A percentile compares a stretch with the other conserved stretches of the same genome.
phyloP scores from a whole-genome alignment of 306 rosid genomes.

The Fragaria ananassa region DNA sequence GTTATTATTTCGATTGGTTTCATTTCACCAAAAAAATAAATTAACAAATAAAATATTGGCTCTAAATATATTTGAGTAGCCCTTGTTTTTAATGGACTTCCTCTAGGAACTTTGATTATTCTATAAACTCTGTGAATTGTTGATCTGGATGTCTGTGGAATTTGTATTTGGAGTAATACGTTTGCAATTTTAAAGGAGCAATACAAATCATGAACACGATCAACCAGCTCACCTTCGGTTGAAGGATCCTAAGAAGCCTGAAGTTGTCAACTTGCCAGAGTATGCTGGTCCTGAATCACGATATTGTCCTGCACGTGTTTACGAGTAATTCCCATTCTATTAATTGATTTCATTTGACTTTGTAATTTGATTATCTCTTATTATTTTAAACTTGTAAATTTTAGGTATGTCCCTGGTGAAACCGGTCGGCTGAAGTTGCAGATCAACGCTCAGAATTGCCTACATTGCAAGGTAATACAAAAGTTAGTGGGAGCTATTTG shows the following conservation, averaged over 20 bases:
- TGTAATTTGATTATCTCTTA: constrained; percentile 12
- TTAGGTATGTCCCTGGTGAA: constrained; percentile 66
- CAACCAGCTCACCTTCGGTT: constrained; percentile 89
- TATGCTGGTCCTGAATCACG: constrained; percentile 84
- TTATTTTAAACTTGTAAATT: constrained; percentile 21
- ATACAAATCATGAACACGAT: constrained; percentile 96
- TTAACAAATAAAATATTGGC: background rate
- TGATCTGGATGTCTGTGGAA: background rate
- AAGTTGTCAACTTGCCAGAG: constrained; percentile 63
- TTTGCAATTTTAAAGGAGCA: constrained; percentile 59
- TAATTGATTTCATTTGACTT: constrained; percentile 15
- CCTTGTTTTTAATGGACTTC: background rate
- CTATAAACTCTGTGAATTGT: background rate
- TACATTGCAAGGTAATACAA: constrained; percentile 82
- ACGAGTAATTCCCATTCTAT: constrained; percentile 56
- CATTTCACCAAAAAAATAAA: too few species aligned
- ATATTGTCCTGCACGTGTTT: constrained; percentile 93
- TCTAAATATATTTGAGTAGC: background rate
- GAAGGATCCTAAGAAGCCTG: constrained; percentile 72
- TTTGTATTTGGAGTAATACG: background rate
- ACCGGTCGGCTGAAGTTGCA: constrained; percentile 63
- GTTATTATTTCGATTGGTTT: too few species aligned
- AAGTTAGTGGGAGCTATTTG: too few species aligned
- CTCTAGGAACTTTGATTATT: background rate
- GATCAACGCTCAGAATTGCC: constrained; percentile 90